Base-by-base conservation (phyloP, 257 asterid genomes). In the Cinchona pubescens region DNA sequence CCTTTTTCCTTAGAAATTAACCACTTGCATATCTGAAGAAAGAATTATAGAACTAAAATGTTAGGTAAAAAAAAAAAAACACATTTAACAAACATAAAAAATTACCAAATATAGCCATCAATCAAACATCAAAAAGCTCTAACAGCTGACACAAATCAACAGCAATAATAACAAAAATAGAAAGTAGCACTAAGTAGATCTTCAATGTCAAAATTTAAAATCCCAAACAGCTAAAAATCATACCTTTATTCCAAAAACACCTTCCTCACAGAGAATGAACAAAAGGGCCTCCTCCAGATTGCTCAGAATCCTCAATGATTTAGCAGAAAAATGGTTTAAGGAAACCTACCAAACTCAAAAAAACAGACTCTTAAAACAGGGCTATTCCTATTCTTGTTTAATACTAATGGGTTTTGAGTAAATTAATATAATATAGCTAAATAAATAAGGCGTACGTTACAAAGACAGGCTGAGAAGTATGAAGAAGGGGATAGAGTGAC, bases 151-250 rank as follows among this genome's bases (percentile, higher is more conserved):
- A 74, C 16, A 67, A 49, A 65, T 71, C 66, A 70, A 37, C 34
- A 49, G 35, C 10, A 73, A 61, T 49, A 73, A 48, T 30, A 46
- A 48, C 65, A 70, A 46, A 72, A 51, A 74, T 53, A 67, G 75
- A 32, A 37, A n/a, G n/a, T n/a, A n/a, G n/a, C n/a, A n/a, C n/a
- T n/a, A n/a, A 72, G 65, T 76, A 90, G 88, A 89, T 91, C 96
- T 86, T 79, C 74, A 38, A 59, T 65, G 48, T 62, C 66, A n/a
- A 62, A 82, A 81, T 79, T 66, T 76, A 58, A n/a, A 37, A 63
- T 38, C 67, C 72, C 53, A n/a, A 67, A 53, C 5, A 27, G 55
- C 10, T 21, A 71, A 83, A 82, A 19, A 79, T 72, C 76, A 70
- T 77, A 88, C 92, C 94, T 88, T 81, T 53, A 72, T 34, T 61